Evolutionary conservation across 169 alveolate species (phyloP), one percentile per base, ranked within the genome.

Genomic region (Eimeria acervulina): DNA sequence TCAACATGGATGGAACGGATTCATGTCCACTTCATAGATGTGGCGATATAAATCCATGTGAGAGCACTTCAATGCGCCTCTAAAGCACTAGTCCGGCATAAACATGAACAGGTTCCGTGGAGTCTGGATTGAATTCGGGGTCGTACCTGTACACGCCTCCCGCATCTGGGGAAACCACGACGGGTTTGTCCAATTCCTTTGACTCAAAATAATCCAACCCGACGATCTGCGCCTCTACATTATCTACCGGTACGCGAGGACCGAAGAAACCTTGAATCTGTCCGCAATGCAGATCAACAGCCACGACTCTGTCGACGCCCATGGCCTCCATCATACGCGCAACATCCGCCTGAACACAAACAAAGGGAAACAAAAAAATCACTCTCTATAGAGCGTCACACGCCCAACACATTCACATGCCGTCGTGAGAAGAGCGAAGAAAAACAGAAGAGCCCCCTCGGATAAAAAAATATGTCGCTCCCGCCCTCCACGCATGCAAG

Each of bases 81-180:
- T 12, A 47, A 5, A 61, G 1, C 26, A 19, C 5, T 23, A 63
- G 0, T 26, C 38, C 28, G 0, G 26, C 10, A 7, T 19, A 23
- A 80, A 26, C 59, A 40, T 7, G n/a, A 44, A 1, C 55, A 19
- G 80, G 1, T 19, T 10, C 80, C 2, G 15, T 51, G 7, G 15
- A 17, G 59, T 17, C 2, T 51, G 0, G 7, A 51, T 6, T 6
- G 83, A 23, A 70, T 17, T 17, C 21, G 52, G 36, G 26, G 80
- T 6, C 55, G 21, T 59, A 92, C 92, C 96, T 87, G 66, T 88
- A 95, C 13, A 95, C 97, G 59, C 97, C 95, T 28, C 99, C 99
- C 19, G 99, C 99, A 97, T 99, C 99, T 21, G 99, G 99, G 17
- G 99, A 98, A 28, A 99, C 99, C 70, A 99, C 97, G 0, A 98